These are phyloP conservation scores for Wickerhamiella vanderwaltii DNA, from an alignment of 805 yeast genomes.

Conservation along the genomic window DNA sequence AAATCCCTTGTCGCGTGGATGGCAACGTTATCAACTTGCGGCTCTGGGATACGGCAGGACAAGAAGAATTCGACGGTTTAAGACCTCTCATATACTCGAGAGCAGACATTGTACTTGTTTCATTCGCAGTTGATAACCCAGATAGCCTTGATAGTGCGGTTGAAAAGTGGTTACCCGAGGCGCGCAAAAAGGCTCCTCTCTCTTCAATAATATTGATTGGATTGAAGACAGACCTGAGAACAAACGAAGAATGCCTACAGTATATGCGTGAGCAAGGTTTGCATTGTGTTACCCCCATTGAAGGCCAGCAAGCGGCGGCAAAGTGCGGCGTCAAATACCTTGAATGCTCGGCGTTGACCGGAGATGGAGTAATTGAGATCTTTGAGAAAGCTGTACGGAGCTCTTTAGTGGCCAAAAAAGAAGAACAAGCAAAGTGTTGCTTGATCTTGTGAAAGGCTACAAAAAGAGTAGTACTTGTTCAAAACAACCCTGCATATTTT, in stretches of 20 bases:
- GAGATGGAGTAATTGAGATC: constrained; percentile 90
- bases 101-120: constrained; percentile 76
- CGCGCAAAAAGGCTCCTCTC: constrained; percentile 62
- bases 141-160: constrained; percentile 24
- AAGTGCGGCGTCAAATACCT: constrained; percentile 73
- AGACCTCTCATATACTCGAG: constrained; percentile 80
- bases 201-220: constrained; percentile 75
- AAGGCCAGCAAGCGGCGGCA: constrained; percentile 60
- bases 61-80: constrained; percentile 84
- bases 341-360: constrained; percentile 85
- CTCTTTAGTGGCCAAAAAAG: constrained; percentile 38
- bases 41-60: constrained; percentile 95
- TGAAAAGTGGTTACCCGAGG: constrained; percentile 81
- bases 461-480: too few species aligned
- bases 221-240: constrained; percentile 67
- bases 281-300: constrained; percentile 32
- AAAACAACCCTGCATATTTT: too few species aligned
- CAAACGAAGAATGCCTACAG: constrained; percentile 29
- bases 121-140: constrained; percentile 41
- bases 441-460: constrained; percentile 18
- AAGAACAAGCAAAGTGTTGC: constrained; percentile 18
- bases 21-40: constrained; percentile 84
- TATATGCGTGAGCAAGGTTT: constrained; percentile 38
- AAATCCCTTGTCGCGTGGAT: constrained; percentile 86
- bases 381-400: constrained; percentile 86